phyloP scores from a whole-genome alignment of 306 rosid species.

The Betula pendula region DNA sequence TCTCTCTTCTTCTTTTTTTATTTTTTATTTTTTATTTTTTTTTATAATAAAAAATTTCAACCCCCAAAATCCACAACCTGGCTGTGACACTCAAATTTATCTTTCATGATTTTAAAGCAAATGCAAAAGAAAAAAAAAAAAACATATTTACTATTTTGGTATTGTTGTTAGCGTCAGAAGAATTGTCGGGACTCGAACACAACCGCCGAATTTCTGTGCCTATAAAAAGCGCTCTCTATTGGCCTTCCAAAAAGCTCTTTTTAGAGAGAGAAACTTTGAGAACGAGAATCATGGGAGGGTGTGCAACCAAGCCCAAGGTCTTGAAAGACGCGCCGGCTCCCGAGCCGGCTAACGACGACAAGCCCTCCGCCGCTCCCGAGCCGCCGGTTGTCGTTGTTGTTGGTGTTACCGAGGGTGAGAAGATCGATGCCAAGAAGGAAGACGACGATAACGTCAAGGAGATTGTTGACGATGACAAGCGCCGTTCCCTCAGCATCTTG shows the following conservation, averaged over 20 bases:
- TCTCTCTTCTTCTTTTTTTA: no score
- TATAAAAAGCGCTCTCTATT: neutral
- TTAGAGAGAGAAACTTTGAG: neutral
- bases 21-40: no score
- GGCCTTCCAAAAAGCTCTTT: neutral
- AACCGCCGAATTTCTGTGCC: slow-evolving; percentile 17
- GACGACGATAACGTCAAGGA: slow-evolving; percentile 23
- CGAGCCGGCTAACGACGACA: slow-evolving; percentile 17
- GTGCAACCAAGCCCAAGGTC: slow-evolving; percentile 66
- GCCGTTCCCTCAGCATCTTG: slow-evolving; percentile 56
- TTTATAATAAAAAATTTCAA: no score
- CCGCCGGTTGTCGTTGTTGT: neutral
- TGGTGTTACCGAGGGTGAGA: slow-evolving; percentile 3
- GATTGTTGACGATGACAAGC: slow-evolving; percentile 40
- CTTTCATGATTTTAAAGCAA: neutral
- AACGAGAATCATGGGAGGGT: slow-evolving; percentile 53
- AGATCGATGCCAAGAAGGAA: neutral
- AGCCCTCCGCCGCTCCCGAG: neutral
- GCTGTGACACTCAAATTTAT: no score
- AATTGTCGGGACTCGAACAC: slow-evolving; percentile 23
- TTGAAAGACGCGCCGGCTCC: slow-evolving; percentile 30
- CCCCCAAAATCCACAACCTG: no score
- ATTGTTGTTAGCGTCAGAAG: slow-evolving; percentile 29
- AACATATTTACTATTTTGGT: neutral
- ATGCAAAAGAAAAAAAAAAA: neutral